Evolutionary conservation across 192 early-diverging fungal species (phyloP), one percentile per base, ranked within the genome.

Genomic region (Linnemannia zychae): DNA sequence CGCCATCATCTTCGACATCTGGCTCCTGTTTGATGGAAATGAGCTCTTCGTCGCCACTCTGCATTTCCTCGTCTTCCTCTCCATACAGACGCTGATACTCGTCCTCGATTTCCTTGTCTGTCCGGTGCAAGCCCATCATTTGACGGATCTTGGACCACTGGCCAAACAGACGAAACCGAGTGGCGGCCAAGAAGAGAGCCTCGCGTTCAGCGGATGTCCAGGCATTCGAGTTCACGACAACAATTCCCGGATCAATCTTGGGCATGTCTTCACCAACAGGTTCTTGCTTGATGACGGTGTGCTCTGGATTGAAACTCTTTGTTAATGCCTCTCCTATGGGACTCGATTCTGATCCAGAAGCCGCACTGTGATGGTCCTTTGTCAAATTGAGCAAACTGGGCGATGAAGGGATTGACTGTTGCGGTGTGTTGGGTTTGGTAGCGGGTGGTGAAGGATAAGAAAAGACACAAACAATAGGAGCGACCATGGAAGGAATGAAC

Each of bases 401-500:
- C 17, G 75, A 71, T 11, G 63, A 73, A 40, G 75, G 74, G 3
- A 65, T 38, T 2, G 71, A 69, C 50, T 73, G 75, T 15, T 33
- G 40, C 12, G 82, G 76, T 7, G 76, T 47, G 22, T 17, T 84
- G 24, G 82, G 60, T 28, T 78, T 84, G 20, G 82, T 63, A 0
- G 52, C 31, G 5, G 81, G 67, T 33, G 82, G 76, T 4, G 76
- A 75, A 1, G 76, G 77, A 53, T 84, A 84, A 0, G 82, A 79
- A 52, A 84, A 84, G 12, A 84, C 82, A 20, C 82, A 84, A 36
- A 84, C 82, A 40, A 84, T 84, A 9, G 82, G 82, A n/a, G 82
- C 77, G 17, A 84, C 82, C 81, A 84, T 78, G 53, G 82, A 84
- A 0, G 82, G 82, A 38, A 84, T 79, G 48, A 84, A 84, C 4